Conservation (phyloP, 1,139 yeast species). For the Geotrichum restrictum region DNA sequence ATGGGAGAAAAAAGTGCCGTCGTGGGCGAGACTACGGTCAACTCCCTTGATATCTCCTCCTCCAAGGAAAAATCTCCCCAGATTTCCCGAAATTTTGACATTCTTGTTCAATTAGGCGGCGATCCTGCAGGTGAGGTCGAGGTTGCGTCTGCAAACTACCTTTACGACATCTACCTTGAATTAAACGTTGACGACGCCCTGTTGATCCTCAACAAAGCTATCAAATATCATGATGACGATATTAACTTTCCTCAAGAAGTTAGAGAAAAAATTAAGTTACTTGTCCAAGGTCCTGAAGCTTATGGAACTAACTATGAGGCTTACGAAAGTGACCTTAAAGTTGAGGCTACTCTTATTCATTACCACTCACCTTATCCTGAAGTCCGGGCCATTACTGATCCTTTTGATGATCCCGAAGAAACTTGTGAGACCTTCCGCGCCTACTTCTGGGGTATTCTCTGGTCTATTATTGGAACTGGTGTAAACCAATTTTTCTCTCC, state of each 20-base stretch:
- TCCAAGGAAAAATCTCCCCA: not conserved
- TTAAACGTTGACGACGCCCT: conserved; percentile 44
- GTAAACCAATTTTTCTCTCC: conserved; percentile 56
- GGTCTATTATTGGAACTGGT: conserved; percentile 55
- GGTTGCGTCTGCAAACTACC: conserved; percentile 31
- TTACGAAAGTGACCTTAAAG: conserved; percentile 36
- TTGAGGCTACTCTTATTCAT: conserved; percentile 46
- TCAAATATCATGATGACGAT: conserved; percentile 47
- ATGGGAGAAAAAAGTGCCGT: not conserved
- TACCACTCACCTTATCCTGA: conserved; percentile 50
- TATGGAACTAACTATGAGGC: conserved; percentile 20
- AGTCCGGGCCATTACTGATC: conserved; percentile 47
- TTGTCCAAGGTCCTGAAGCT: conserved; percentile 29
- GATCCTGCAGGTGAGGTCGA: conserved; percentile 15
- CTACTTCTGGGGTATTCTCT: conserved; percentile 51
- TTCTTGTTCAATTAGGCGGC: conserved; percentile 16
- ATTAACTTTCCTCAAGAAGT: conserved; percentile 48
- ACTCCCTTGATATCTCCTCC: not conserved
- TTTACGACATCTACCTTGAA: conserved; percentile 43
- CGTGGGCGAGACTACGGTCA: not conserved
- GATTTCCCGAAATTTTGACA: not conserved
- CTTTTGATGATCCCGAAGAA: conserved; percentile 43
- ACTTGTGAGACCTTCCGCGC: conserved; percentile 51
- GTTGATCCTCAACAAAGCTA: conserved; percentile 42
- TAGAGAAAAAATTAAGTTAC: conserved; percentile 33